These are phyloP conservation scores for Salix viminalis DNA, from an alignment of 345 rosid genomes.

Conservation along the genomic window DNA sequence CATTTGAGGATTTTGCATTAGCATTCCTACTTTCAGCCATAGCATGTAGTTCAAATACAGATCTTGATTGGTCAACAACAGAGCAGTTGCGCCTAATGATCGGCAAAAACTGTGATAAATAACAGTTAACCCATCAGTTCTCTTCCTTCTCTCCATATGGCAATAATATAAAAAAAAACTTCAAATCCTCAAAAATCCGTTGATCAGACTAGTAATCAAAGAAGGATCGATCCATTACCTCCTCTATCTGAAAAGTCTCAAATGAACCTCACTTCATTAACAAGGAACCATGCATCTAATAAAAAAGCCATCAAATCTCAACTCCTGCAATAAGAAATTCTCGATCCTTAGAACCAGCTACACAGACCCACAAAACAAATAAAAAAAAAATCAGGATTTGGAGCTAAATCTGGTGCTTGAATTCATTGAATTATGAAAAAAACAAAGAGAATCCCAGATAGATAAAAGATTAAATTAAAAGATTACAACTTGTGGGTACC, in stretches of 20 bases:
- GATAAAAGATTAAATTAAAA: not conserved
- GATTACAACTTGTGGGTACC: not conserved
- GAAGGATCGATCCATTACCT: not conserved
- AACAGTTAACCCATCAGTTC: not conserved
- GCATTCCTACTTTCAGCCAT: slow-evolving; percentile 72
- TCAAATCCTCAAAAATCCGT: not conserved
- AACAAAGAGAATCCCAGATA: not conserved
- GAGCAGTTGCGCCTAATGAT: not conserved
- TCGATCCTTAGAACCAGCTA: not conserved
- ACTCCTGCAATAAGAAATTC: not conserved
- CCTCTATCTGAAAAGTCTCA: not conserved
- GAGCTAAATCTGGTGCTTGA: not conserved
- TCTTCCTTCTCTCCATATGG: not conserved
- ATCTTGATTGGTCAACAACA: not conserved
- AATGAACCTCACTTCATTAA: not conserved
- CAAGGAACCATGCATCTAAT: not conserved
- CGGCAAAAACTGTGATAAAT: slow-evolving; percentile 8
- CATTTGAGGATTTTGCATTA: slow-evolving; percentile 38
- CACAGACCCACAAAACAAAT: not conserved
- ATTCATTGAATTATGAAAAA: not conserved
- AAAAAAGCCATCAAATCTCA: not conserved
- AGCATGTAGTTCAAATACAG: not conserved
- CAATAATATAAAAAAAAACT: not conserved
- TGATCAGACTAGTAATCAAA: not conserved
- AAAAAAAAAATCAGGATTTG: not conserved